phyloP scores from a whole-genome alignment of 345 rosid genomes.

The Corchorus olitorius region DNA sequence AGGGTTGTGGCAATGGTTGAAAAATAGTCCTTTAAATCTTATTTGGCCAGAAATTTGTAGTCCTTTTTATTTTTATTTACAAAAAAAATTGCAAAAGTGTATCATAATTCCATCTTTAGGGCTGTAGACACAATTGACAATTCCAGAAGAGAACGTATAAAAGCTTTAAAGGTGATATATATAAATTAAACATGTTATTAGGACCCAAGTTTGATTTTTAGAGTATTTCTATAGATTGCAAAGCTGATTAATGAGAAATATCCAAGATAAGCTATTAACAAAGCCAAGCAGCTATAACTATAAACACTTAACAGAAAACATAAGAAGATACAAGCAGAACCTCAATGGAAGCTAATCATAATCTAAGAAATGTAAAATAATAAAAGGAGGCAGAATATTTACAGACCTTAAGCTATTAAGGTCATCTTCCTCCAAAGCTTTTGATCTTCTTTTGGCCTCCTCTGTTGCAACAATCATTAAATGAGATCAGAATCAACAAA shows the following conservation, averaged over 20 bases:
- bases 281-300: not conserved
- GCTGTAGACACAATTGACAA: not conserved
- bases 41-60: not conserved
- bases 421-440: conserved; percentile 65
- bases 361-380: conserved; percentile 1
- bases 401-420: conserved; percentile 71
- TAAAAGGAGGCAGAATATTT: not conserved
- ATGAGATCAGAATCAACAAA: conserved; percentile 12
- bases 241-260: not conserved
- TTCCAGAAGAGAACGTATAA: not conserved
- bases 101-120: not conserved
- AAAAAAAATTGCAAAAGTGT: not conserved
- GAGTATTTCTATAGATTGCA: not conserved
- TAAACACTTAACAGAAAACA: not conserved
- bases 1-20: not conserved
- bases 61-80: not conserved
- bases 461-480: conserved; percentile 44
- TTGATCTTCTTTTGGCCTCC: conserved; percentile 73
- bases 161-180: not conserved
- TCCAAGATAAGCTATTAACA: not conserved
- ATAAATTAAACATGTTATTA: not conserved
- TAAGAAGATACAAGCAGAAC: not conserved
- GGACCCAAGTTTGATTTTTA: not conserved
- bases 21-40: not conserved
- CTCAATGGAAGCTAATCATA: not conserved